Evolutionary conservation across 2,329 filamentous ascomycete genomes (phyloP), one percentile per base, ranked within the genome.

Genomic region (Hymenoscyphus fraxineus): DNA sequence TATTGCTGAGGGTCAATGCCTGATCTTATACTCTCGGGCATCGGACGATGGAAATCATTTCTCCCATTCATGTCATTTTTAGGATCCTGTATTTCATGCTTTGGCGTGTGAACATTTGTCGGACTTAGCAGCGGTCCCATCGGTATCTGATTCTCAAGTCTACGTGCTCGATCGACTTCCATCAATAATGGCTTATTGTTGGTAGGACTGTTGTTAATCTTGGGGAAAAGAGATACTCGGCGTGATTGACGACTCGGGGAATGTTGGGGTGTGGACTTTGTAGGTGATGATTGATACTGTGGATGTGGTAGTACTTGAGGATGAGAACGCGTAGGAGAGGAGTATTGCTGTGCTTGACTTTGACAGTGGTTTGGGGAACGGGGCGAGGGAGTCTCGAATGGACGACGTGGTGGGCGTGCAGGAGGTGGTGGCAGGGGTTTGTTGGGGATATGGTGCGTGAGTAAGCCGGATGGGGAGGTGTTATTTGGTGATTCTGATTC

Each of bases 351-450:
- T 51, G 44, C 9, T 51, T 22, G 44, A 22, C 6, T 22, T 22
- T 51, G 44, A 22, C 3, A 12, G 15, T 51, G 12, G 44, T n/a
- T 51, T 4, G 44, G 19, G 1, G 44, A 51, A 10, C 44, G 44
- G 19, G n/a, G 44, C 15, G 59, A 31, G 12, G 16, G 27, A 39
- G 27, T 35, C 15, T 60, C 59, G 31, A 16, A 31, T 44, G 54
- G 55, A 27, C 19, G 55, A 40, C 12, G 51, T 19, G 19, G 35
- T 55, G 60, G 38, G 32, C 35, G 35, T 58, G 22, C n/a, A 19
- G 60, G 60, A 31, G 60, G 31, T 4, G 54, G 41, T 15, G 60
- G 60, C 22, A 62, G 32, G 32, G 60, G 60, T 39, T 62, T 62
- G 35, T 35, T 47, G 5, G 51, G 54, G 32, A 62, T 27, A 31